Percentiles rank a stretch among this genome's conserved stretches.
phyloP scores from a whole-genome alignment of 306 rosid genomes.

The Inga leiocalycina region DNA sequence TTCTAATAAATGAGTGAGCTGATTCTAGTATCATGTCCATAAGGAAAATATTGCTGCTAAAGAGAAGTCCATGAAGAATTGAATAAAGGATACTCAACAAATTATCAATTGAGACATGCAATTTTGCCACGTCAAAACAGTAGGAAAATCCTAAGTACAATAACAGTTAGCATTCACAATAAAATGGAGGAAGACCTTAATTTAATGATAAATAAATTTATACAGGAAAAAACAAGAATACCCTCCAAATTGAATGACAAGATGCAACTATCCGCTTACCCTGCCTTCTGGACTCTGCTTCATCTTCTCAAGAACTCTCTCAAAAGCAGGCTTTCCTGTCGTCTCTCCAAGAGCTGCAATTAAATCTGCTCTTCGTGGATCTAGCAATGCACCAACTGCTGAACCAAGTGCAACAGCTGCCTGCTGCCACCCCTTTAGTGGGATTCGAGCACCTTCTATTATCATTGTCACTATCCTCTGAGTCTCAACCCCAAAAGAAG shows the following conservation, averaged over 20 bases:
- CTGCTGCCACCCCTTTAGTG: slow-evolving; percentile 84
- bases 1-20: background rate
- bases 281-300: slow-evolving; percentile 72
- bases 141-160: slow-evolving; percentile 2
- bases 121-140: background rate
- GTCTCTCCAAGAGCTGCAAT: slow-evolving; percentile 97
- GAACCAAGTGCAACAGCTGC: slow-evolving; percentile 91
- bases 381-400: slow-evolving; percentile 86
- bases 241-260: background rate
- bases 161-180: background rate
- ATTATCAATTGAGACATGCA: background rate
- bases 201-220: background rate
- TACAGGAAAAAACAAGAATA: background rate
- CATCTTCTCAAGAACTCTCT: slow-evolving; percentile 85
- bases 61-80: background rate
- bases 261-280: slow-evolving; percentile 42
- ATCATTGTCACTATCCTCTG: slow-evolving; percentile 45
- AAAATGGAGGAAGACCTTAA: background rate
- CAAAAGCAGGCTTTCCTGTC: slow-evolving; percentile 89
- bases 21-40: background rate
- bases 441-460: slow-evolving; percentile 54
- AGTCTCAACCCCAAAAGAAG: background rate
- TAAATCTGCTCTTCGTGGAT: slow-evolving; percentile 93
- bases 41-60: background rate
- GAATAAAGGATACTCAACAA: background rate